Percentiles rank a stretch among this genome's conserved stretches.
Conservation (phyloP, 2,329 filamentous ascomycete genomes). For the Aphanoascus verrucosus region DNA sequence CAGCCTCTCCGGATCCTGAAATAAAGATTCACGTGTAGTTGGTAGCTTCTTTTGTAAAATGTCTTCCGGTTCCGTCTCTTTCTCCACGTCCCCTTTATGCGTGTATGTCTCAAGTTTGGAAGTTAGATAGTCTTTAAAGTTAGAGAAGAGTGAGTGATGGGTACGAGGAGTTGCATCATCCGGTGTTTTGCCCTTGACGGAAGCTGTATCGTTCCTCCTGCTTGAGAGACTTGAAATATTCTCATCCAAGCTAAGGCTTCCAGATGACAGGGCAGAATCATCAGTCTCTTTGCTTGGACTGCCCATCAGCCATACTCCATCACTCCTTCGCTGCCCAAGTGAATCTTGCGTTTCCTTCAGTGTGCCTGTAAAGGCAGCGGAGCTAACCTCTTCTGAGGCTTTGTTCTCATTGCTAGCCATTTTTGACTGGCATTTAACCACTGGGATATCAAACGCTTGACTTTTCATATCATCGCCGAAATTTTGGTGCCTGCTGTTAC, state of each 20-base stretch:
- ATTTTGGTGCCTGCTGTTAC: background rate
- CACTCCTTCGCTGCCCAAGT: background rate
- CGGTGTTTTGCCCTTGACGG: background rate
- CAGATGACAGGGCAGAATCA: background rate
- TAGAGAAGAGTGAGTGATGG: background rate
- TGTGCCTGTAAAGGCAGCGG: background rate
- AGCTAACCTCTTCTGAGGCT: background rate
- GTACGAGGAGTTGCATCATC: background rate
- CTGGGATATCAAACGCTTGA: constrained; percentile 3
- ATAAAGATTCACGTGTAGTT: constrained; percentile 1
- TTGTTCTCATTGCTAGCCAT: too few relatives aligned
- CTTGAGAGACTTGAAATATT: background rate
- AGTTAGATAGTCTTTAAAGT: constrained; percentile 6
- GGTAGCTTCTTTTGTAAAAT: background rate
- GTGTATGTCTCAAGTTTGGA: constrained; percentile 2
- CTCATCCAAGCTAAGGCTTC: background rate
- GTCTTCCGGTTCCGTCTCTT: background rate
- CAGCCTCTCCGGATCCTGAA: constrained; percentile 19
- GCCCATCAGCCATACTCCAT: constrained; percentile 7
- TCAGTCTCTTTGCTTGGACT: background rate
- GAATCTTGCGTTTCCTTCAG: background rate
- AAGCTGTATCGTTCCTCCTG: background rate
- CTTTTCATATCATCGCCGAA: background rate
- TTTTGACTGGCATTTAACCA: background rate
- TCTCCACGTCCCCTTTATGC: background rate